Percentiles rank a stretch among this genome's conserved stretches.
Conservation (phyloP, 179 eudicot species). For the Monotropa hypopitys region DNA sequence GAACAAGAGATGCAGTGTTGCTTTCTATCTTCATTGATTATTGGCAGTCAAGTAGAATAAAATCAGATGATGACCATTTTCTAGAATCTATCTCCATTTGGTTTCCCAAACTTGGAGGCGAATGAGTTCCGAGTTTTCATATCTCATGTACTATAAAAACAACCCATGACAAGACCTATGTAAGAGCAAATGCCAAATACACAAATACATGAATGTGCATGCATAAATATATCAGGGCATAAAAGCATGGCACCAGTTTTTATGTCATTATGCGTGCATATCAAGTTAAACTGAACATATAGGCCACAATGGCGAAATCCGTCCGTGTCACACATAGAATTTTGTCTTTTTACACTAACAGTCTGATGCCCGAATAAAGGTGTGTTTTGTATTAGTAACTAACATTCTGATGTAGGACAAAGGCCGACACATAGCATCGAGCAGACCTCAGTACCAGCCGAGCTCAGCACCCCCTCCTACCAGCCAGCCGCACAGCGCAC, state of each 20-base stretch:
- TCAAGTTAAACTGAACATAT: not conserved
- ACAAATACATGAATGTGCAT: not conserved
- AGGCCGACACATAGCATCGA: no score
- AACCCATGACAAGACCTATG: slow-evolving; percentile 2
- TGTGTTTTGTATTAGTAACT: no score
- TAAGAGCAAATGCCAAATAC: not conserved
- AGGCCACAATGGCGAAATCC: not conserved
- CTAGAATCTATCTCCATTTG: slow-evolving; percentile 71
- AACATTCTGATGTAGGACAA: no score
- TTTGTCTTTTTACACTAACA: no score
- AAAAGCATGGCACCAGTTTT: not conserved
- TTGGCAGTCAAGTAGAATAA: slow-evolving; percentile 80
- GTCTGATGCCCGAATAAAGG: no score
- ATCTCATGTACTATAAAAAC: slow-evolving; percentile 66
- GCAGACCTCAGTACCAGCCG: no score
- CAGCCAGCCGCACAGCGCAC: no score
- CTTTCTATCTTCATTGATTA: slow-evolving; percentile 73
- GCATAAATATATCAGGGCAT: not conserved
- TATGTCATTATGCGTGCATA: not conserved
- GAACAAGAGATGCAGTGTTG: slow-evolving; percentile 57
- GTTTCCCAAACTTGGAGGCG: slow-evolving; percentile 62
- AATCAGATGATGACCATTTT: slow-evolving; percentile 73
- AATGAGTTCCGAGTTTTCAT: slow-evolving; percentile 88
- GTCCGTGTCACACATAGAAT: no score
- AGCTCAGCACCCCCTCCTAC: no score